phyloP scores from a whole-genome alignment of 768 basidiomycete genomes.

The Dendrothele bispora region DNA sequence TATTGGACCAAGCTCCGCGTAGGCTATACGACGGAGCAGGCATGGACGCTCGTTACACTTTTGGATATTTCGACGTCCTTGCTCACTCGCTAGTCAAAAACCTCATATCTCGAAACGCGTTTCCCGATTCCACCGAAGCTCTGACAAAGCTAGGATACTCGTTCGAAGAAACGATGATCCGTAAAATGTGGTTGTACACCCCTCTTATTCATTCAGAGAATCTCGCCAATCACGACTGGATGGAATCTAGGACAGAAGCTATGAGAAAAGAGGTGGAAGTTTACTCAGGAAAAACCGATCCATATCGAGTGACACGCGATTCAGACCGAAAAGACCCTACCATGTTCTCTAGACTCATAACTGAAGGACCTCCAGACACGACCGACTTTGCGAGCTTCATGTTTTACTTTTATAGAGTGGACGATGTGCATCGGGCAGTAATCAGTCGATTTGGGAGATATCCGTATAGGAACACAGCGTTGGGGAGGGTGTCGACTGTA shows the following conservation, averaged over 20 bases:
- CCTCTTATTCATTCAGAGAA: constrained; percentile 8
- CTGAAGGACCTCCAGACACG: constrained; percentile 1
- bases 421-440: constrained; percentile 3
- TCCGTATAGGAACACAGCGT: constrained; percentile 5
- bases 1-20: constrained; percentile 11
- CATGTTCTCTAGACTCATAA: background rate
- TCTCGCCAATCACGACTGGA: background rate
- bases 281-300: constrained; percentile 7
- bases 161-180: constrained; percentile 11
- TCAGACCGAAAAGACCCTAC: background rate
- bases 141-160: constrained; percentile 7
- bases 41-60: constrained; percentile 6
- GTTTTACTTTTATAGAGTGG: constrained; percentile 3
- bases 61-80: constrained; percentile 7
- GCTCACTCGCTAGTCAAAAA: constrained; percentile 4
- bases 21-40: background rate
- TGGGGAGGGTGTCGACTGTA: background rate
- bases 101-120: background rate
- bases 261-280: constrained; percentile 8
- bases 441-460: constrained; percentile 4
- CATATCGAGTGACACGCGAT: constrained; percentile 3
- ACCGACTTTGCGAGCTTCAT: constrained; percentile 4
- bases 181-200: constrained; percentile 8
- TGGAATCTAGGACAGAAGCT: background rate
- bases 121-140: constrained; percentile 6